Conservation (phyloP, 805 yeast genomes). For the Martiniozyma abietophila region DNA sequence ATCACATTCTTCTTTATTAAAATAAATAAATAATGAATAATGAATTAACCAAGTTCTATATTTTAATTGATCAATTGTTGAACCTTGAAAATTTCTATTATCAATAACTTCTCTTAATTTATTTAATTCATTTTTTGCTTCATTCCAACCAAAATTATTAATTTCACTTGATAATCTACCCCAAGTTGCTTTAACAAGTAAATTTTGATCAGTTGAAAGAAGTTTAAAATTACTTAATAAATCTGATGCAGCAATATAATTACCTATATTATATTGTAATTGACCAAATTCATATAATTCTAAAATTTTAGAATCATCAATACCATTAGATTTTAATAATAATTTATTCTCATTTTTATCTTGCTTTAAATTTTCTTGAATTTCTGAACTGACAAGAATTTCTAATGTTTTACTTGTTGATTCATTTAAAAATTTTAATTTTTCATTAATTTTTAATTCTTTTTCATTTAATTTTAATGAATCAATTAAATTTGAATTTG, state of each 20-base stretch:
- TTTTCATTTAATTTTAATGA: constrained; percentile 35
- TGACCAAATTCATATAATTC: constrained; percentile 51
- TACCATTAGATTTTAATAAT: constrained; percentile 34
- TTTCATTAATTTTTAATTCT: constrained; percentile 32
- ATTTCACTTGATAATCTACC: constrained; percentile 59
- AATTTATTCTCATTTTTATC: constrained; percentile 47
- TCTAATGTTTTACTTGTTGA: constrained; percentile 38
- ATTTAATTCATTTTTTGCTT: constrained; percentile 43
- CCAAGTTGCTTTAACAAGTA: constrained; percentile 53
- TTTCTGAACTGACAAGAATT: constrained; percentile 39
- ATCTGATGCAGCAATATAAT: constrained; percentile 51
- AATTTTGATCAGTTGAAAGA: constrained; percentile 41
- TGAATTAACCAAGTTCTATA: constrained; percentile 62
- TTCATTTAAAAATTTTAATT: constrained; percentile 29
- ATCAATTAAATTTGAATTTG: constrained; percentile 24
- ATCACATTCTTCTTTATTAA: constrained; percentile 16
- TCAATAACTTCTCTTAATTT: constrained; percentile 52
- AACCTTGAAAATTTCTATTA: constrained; percentile 38
- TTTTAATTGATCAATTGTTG: constrained; percentile 50
- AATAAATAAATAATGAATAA: constrained; percentile 58
- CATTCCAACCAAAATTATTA: constrained; percentile 41
- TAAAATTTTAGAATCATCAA: constrained; percentile 39
- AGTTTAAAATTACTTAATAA: constrained; percentile 47
- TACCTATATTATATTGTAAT: constrained; percentile 55
- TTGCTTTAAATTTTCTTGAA: constrained; percentile 42